Evolutionary conservation across 23 red algal species (phyloP).

Genomic region (Chondrus crispus): DNA sequence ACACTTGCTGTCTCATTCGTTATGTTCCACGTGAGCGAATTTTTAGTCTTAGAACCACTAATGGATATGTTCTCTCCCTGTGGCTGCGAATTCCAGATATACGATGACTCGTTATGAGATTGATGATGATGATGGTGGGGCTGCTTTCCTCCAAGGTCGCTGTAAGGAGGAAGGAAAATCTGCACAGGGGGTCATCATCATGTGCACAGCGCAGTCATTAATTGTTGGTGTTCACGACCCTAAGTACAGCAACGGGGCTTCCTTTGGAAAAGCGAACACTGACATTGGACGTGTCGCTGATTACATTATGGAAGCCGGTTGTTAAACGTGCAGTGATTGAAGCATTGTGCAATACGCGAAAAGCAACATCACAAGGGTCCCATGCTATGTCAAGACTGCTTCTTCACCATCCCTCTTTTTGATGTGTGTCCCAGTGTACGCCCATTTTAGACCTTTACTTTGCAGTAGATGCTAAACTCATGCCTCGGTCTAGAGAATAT

Average conservation of each 20-base stretch:
- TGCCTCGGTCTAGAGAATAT: too few relatives aligned
- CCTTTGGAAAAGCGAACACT: slow-evolving; percentile 71
- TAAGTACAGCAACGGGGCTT: slow-evolving; percentile 73
- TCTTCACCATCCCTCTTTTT: too few relatives aligned
- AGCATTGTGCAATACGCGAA: too few relatives aligned
- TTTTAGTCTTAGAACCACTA: too few relatives aligned
- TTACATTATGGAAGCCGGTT: slow-evolving; percentile 62
- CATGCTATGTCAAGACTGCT: too few relatives aligned
- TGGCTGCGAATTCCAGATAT: background rate
- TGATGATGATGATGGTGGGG: slow-evolving; percentile 74
- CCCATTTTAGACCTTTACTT: too few relatives aligned
- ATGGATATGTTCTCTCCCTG: background rate
- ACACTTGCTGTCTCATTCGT: too few relatives aligned
- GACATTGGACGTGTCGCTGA: slow-evolving; percentile 70
- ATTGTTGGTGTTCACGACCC: slow-evolving; percentile 80
- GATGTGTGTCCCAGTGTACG: too few relatives aligned
- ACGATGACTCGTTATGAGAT: slow-evolving; percentile 84
- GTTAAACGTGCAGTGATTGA: too few relatives aligned
- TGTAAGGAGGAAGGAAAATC: slow-evolving; percentile 91
- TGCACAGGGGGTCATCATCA: slow-evolving; percentile 73
- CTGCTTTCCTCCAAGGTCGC: slow-evolving; percentile 63
- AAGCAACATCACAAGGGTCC: too few relatives aligned
- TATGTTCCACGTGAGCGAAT: too few relatives aligned
- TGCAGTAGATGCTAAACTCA: too few relatives aligned
- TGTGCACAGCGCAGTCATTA: slow-evolving; percentile 52